Percentiles rank a stretch among this genome's conserved stretches.
phyloP scores from a whole-genome alignment of 192 early-diverging fungal genomes.

The Rhizophagus sp. region DNA sequence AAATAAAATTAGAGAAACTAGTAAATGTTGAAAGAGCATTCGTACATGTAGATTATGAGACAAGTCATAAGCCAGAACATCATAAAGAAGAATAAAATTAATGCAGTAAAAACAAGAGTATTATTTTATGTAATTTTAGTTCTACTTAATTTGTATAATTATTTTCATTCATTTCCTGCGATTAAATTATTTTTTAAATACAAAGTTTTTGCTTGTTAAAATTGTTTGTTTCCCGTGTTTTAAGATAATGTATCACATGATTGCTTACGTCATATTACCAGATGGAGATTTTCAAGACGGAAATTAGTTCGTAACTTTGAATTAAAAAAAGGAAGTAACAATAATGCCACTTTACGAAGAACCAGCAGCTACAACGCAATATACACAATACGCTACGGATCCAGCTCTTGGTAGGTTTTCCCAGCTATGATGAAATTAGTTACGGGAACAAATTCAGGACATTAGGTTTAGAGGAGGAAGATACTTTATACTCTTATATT shows the following conservation, averaged over 20 bases:
- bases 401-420: background rate
- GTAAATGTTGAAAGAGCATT: constrained; percentile 89
- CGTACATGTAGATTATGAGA: constrained; percentile 95
- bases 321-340: background rate
- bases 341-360: constrained; percentile 16
- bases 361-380: constrained; percentile 5
- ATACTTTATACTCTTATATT: background rate
- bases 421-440: background rate
- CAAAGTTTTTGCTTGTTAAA: too few species aligned
- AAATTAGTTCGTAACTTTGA: background rate
- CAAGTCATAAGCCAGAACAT: constrained; percentile 80
- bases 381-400: constrained; percentile 6
- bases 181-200: too few species aligned
- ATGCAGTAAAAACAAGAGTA: too few species aligned
- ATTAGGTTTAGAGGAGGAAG: background rate
- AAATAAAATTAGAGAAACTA: constrained; percentile 81
- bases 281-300: too few species aligned
- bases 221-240: too few species aligned
- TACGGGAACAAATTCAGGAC: background rate
- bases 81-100: constrained; percentile 30
- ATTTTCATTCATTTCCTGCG: too few species aligned
- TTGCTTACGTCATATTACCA: too few species aligned
- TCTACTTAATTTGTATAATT: too few species aligned
- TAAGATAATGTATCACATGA: too few species aligned
- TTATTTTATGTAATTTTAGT: too few species aligned